Percentiles rank a stretch among this genome's conserved stretches.
Evolutionary conservation across 345 rosid species (phyloP).

Genomic region (Lepidium didymum): DNA sequence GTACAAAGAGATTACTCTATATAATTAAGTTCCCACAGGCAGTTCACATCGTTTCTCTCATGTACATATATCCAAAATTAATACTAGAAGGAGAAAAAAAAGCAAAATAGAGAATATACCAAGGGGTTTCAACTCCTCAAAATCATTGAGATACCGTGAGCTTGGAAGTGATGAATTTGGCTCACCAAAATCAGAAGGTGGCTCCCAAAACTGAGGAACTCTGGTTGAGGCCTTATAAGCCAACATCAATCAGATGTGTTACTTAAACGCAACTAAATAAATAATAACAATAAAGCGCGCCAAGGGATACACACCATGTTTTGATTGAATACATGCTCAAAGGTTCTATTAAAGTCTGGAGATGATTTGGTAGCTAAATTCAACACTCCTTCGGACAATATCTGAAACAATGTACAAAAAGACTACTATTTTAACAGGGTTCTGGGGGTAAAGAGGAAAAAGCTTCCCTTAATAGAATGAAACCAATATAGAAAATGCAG

Average conservation of each 20-base stretch:
- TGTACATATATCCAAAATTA: not conserved
- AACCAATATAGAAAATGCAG: not conserved
- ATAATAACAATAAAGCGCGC: not conserved
- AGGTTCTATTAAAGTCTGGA: slow-evolving; percentile 52
- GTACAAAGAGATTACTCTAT: not conserved
- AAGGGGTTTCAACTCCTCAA: slow-evolving; percentile 86
- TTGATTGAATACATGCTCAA: slow-evolving; percentile 62
- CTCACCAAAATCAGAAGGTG: slow-evolving; percentile 50
- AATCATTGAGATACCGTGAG: slow-evolving; percentile 91
- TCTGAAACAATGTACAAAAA: slow-evolving; percentile 39
- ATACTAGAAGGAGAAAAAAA: not conserved
- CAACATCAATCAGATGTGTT: slow-evolving; percentile 1
- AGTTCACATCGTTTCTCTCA: not conserved
- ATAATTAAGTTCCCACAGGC: not conserved
- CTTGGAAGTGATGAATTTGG: slow-evolving; percentile 43
- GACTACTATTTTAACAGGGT: slow-evolving; percentile 13
- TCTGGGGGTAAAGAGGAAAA: not conserved
- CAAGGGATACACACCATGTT: slow-evolving; percentile 44
- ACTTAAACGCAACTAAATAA: not conserved
- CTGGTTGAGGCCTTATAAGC: slow-evolving; percentile 54
- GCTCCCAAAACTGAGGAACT: slow-evolving; percentile 86
- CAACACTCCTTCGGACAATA: slow-evolving; percentile 55
- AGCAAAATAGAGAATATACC: slow-evolving; percentile 39
- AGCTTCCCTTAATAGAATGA: not conserved
- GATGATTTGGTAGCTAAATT: slow-evolving; percentile 73